Evolutionary conservation across 345 rosid genomes (phyloP), one percentile per base, ranked within the genome.

Genomic region (Viola odorata): DNA sequence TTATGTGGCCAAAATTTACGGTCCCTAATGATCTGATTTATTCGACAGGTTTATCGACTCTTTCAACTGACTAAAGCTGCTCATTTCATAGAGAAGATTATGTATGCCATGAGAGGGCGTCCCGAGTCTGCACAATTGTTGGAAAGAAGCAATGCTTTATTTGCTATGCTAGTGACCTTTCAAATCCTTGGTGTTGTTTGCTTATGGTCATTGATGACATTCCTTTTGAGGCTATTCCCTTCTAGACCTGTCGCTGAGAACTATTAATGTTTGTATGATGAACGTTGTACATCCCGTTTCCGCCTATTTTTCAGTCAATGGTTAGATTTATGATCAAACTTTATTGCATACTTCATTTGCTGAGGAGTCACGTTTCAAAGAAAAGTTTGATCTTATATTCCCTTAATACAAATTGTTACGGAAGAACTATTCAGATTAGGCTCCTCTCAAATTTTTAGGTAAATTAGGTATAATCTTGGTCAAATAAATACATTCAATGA

Each of bases 51-150:
- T 49, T 89, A 86, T 70, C 81, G 96, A 65, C 54, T 91, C 45
- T 89, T 85, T 77, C 98, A 91, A 69, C 61, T 89, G 73, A 89
- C 92, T 16, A 87, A 80, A 74, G 92, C 95, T 55, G 80, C 83
- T 23, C 81, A 86, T 32, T 89, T 83, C 73, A 77, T 91, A 17
- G 87, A 87, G 84, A 78, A 74, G 64, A 63, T 91, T 58, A 86
- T 89, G 85, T 85, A 75, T 61, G 62, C 70, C 23, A 78, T 86
- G 89, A 82, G 72, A 69, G 89, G 79, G 64, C 73, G 83, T 37
- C 81, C 85, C 12, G 52, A 72, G 16, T 75, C 82, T 50, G 78
- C 80, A 0, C 74, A 77, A 59, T 53, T 85, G 45, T 32, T 82
- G 50, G 81, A 85, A 60, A 76, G 81, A 69, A 82, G 81, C 13